These are phyloP conservation scores for Limonomyces culmigenus DNA, from an alignment of 1,284 basidiomycete species.

Conservation along the genomic window DNA sequence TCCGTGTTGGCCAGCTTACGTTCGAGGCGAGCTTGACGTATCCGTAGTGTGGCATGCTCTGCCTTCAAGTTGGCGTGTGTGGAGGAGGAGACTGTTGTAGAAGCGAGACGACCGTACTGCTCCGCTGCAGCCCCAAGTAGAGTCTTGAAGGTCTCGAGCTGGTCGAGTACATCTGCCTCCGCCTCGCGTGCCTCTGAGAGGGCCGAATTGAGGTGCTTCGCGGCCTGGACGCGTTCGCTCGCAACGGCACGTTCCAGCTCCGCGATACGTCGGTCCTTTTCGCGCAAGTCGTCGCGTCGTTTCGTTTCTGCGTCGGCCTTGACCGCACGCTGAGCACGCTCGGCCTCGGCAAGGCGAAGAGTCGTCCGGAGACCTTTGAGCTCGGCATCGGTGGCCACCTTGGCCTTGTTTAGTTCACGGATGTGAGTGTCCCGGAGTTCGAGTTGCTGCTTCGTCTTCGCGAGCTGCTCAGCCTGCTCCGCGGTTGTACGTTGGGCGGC, in stretches of 20 bases:
- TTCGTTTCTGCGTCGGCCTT: constrained; percentile 38
- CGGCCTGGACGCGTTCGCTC: constrained; percentile 24
- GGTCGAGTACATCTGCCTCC: constrained; percentile 26
- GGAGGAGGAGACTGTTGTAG: constrained; percentile 25
- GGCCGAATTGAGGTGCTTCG: constrained; percentile 8
- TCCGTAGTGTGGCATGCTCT: constrained; percentile 21
- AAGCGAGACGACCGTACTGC: constrained; percentile 41
- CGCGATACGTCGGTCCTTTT: constrained; percentile 32
- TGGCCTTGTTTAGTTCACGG: constrained; percentile 38
- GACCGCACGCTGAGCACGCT: constrained; percentile 28
- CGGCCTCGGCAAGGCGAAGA: constrained; percentile 41
- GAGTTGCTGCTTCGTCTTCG: constrained; percentile 47
- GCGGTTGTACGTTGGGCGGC: constrained; percentile 26
- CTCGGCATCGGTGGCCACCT: constrained; percentile 34
- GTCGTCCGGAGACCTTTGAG: constrained; percentile 44
- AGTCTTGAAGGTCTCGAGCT: constrained; percentile 28
- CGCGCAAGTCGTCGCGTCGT: constrained; percentile 33
- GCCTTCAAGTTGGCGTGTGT: constrained; percentile 24
- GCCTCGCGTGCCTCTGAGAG: constrained; percentile 13
- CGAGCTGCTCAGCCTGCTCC: constrained; percentile 37
- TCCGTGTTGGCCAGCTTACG: constrained; percentile 53
- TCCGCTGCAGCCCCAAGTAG: constrained; percentile 29
- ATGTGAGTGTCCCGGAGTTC: constrained; percentile 33
- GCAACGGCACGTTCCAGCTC: constrained; percentile 37
- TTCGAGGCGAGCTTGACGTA: constrained; percentile 34